These are phyloP conservation scores for Chlorella vulgaris DNA, from an alignment of 139 green algal genomes.

Conservation along the genomic window DNA sequence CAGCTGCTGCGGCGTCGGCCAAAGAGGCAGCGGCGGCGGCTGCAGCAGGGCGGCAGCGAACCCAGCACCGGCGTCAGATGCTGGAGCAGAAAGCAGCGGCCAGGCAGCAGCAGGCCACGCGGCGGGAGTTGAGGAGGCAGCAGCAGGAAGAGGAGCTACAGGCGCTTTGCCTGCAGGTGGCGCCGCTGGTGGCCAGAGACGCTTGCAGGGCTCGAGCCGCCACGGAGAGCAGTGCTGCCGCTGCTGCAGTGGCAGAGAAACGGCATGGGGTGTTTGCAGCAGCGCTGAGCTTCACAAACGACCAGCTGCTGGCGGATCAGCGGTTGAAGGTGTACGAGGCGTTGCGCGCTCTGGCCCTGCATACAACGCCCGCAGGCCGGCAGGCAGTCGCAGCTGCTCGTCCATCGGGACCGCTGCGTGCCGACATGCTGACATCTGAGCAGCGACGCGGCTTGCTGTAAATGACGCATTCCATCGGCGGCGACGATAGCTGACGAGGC, in stretches of 20 bases:
- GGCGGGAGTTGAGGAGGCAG: background rate
- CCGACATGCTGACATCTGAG: constrained; percentile 2
- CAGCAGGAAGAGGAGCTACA: background rate
- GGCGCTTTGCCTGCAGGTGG: background rate
- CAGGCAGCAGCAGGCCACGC: background rate
- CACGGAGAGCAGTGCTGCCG: constrained; percentile 7
- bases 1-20: background rate
- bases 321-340: constrained; percentile 26
- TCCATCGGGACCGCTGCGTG: background rate
- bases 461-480: background rate
- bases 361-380: background rate
- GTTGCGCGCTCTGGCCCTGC: constrained; percentile 1
- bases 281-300: background rate
- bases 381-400: background rate
- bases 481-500: background rate
- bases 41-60: background rate
- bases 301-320: constrained; percentile 18
- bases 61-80: background rate
- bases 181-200: background rate
- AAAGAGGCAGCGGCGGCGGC: background rate
- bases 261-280: constrained; percentile 13
- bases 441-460: background rate
- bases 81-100: background rate
- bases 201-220: background rate
- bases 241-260: background rate